Evolutionary conservation across 768 basidiomycete species (phyloP).

Genomic region (Naganishia friedmannii): DNA sequence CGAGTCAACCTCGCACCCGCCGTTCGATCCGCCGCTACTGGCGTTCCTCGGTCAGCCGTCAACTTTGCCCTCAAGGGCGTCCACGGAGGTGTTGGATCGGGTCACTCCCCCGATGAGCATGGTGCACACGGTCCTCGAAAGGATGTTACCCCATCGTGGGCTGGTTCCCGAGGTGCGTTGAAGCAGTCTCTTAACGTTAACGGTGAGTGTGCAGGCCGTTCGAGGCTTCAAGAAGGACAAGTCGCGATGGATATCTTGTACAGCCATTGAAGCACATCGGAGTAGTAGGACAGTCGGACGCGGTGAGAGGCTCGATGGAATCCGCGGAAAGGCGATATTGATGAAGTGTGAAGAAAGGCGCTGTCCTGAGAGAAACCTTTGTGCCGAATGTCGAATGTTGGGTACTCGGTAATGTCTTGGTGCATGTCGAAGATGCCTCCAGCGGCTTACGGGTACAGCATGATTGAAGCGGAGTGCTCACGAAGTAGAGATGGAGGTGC

Average conservation of each 20-base stretch:
- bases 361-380: no score
- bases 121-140: constrained; percentile 60
- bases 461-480: no score
- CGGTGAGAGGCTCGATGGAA: no score
- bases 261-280: not conserved
- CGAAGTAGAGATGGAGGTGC: no score
- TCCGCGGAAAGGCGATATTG: no score
- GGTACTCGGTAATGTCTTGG: no score
- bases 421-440: no score
- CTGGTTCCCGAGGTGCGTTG: constrained; percentile 29
- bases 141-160: constrained; percentile 39
- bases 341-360: no score
- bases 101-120: constrained; percentile 57
- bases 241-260: not conserved
- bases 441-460: no score
- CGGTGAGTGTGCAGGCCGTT: constrained; percentile 35
- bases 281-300: no score
- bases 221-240: not conserved
- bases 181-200: constrained; percentile 36
- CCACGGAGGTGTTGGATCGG: constrained; percentile 59
- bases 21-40: constrained; percentile 71
- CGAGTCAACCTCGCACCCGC: constrained; percentile 72
- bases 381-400: no score
- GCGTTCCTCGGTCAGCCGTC: constrained; percentile 74
- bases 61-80: constrained; percentile 70